Evolutionary conservation across 345 rosid genomes (phyloP).

Genomic region (Sisymbrium altissimum): DNA sequence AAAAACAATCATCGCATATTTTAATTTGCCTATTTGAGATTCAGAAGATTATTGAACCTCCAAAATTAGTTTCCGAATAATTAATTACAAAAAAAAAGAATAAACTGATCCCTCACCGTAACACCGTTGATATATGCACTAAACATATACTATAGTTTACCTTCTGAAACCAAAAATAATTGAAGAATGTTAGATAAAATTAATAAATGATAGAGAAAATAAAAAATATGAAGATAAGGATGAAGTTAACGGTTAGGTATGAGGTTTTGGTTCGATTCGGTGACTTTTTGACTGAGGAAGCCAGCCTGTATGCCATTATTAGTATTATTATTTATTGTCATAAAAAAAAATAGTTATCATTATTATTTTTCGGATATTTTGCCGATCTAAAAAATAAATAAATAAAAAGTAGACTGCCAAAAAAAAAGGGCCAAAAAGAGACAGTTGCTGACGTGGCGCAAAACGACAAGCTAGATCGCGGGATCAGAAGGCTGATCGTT

Average conservation of each 20-base stretch:
- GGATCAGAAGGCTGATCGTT: slow-evolving; percentile 61
- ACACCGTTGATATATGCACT: neutral
- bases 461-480: slow-evolving; percentile 75
- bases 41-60: neutral
- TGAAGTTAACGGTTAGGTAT: slow-evolving; percentile 51
- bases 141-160: neutral
- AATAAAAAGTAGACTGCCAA: neutral
- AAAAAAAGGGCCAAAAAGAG: neutral
- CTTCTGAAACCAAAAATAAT: neutral
- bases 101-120: neutral
- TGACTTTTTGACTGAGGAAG: slow-evolving; percentile 58
- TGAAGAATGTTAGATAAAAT: slow-evolving; percentile 16
- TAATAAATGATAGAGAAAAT: neutral
- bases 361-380: slow-evolving; percentile 10
- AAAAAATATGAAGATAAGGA: slow-evolving; percentile 45
- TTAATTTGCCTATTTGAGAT: neutral
- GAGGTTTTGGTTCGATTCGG: slow-evolving; percentile 37
- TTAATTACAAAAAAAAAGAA: neutral
- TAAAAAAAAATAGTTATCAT: neutral
- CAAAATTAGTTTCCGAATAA: neutral
- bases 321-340: slow-evolving; percentile 13
- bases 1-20: neutral
- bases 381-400: neutral
- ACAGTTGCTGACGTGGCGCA: slow-evolving; percentile 54
- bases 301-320: slow-evolving; percentile 74